Evolutionary conservation across 345 rosid species (phyloP).

Genomic region (Salix purpurea): DNA sequence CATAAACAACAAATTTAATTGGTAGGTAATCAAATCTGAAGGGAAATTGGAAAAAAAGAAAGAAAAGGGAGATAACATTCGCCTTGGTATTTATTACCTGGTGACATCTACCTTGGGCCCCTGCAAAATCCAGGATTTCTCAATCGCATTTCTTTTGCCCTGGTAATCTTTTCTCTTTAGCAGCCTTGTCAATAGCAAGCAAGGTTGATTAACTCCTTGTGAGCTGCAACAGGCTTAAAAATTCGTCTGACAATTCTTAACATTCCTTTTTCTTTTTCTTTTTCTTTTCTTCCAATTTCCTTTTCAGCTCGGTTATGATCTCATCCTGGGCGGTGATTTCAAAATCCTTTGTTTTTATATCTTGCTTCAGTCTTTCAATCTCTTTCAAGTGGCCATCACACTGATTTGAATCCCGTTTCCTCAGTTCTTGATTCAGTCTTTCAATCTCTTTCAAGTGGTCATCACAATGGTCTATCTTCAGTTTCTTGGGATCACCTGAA

Average conservation of each 20-base stretch:
- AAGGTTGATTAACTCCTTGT: no score
- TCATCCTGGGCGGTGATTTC: conserved; percentile 39
- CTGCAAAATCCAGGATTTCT: no score
- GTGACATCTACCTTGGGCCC: no score
- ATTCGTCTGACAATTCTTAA: not conserved
- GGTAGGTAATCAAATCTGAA: no score
- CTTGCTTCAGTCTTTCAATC: conserved; percentile 48
- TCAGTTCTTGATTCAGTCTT: conserved; percentile 13
- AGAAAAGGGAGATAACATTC: no score
- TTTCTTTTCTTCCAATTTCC: conserved; percentile 21
- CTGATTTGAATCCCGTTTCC: conserved; percentile 1
- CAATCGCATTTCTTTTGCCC: no score
- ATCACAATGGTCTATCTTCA: conserved; percentile 8
- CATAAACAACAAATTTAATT: no score
- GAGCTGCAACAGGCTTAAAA: not conserved
- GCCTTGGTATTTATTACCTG: no score
- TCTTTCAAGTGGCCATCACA: conserved; percentile 36
- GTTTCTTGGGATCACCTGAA: conserved; percentile 34
- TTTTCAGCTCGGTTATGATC: conserved; percentile 40
- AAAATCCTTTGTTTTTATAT: conserved; percentile 41
- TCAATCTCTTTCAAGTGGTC: conserved; percentile 32
- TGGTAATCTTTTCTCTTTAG: no score
- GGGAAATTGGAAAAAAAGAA: no score
- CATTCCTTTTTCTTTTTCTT: not conserved
- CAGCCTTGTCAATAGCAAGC: no score